Evolutionary conservation across 208 protist species (phyloP), one percentile per base, ranked within the genome.

Genomic region (Trypanosoma lewisi): DNA sequence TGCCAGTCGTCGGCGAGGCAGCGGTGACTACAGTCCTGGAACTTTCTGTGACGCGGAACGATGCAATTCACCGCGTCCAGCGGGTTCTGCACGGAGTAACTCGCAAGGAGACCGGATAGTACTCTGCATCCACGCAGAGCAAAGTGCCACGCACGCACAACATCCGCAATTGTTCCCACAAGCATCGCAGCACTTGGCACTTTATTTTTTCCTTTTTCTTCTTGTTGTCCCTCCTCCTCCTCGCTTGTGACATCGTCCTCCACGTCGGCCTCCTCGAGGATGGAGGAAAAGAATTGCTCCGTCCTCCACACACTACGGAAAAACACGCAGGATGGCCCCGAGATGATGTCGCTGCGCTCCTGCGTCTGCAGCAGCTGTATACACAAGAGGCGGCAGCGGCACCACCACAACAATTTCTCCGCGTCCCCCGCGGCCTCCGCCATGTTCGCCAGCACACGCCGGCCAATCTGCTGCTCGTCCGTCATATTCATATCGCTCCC

Each of bases 151-250:
- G 25, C 42, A 36, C 37, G 60, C 17, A 73, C 31, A 50, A 73
- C 59, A 63, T 94, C 88, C 0, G 88, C 84, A 1, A 94, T 73
- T 54, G 83, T 74, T 55, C 88, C 88, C 44, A 92, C 73, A 34
- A 73, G 60, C 21, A 23, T 57, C 19, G 67, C 67, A 2, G 44
- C 59, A 5, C 27, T 62, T 28, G 51, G 21, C 21, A 45, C 52
- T 11, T n/a, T n/a, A n/a, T n/a, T n/a, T n/a, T n/a, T n/a, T n/a
- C n/a, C n/a, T n/a, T n/a, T n/a, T n/a, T n/a, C 52, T 17, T 5
- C 34, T 1, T 25, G 17, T 14, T 28, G n/a, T 4, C 17, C 7
- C 14, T 44, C 25, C 27, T 30, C 17, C 12, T 62, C 30, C 16
- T 71, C 51, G 19, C 37, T 27, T 19, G 42, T 48, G 6, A 14